Evolutionary conservation across 495 filamentous ascomycete species (phyloP).

Genomic region (Hypoxylon subgilvum): DNA sequence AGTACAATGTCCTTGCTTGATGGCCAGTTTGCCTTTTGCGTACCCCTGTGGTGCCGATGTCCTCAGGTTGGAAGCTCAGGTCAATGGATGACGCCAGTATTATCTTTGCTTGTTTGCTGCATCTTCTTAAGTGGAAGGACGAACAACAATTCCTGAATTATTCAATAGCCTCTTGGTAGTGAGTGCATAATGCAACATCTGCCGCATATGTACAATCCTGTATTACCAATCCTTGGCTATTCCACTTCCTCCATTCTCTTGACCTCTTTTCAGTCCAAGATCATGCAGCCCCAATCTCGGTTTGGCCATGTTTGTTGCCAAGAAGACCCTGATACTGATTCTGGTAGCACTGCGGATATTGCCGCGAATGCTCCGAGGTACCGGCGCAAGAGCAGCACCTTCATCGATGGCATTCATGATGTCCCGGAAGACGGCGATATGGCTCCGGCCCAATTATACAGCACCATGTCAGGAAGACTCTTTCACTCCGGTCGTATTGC

Average conservation of each 20-base stretch:
- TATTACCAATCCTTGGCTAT: no score
- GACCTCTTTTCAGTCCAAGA: not conserved
- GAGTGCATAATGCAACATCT: no score
- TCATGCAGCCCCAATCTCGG: constrained; percentile 18
- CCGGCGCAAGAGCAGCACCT: constrained; percentile 88
- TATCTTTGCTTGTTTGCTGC: constrained; percentile 1
- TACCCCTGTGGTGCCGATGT: not conserved
- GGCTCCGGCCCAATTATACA: constrained; percentile 96
- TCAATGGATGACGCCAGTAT: no score
- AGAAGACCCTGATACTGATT: constrained; percentile 26
- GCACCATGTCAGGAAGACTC: constrained; percentile 92
- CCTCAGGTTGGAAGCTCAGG: not conserved
- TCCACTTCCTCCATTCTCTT: not conserved
- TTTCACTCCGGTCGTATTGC: constrained; percentile 97
- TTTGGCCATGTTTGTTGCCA: constrained; percentile 16
- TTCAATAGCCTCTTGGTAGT: no score
- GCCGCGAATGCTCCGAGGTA: constrained; percentile 81
- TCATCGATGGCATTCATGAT: constrained; percentile 97
- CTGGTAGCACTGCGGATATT: constrained; percentile 76
- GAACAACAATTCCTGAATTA: no score
- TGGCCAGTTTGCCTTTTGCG: constrained; percentile 22
- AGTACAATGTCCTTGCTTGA: constrained; percentile 45
- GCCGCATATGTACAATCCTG: no score
- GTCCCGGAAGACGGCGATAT: constrained; percentile 80
- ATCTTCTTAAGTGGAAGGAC: no score